Conservation (phyloP, 1,284 basidiomycete genomes). For the Violaceomyces palustris region DNA sequence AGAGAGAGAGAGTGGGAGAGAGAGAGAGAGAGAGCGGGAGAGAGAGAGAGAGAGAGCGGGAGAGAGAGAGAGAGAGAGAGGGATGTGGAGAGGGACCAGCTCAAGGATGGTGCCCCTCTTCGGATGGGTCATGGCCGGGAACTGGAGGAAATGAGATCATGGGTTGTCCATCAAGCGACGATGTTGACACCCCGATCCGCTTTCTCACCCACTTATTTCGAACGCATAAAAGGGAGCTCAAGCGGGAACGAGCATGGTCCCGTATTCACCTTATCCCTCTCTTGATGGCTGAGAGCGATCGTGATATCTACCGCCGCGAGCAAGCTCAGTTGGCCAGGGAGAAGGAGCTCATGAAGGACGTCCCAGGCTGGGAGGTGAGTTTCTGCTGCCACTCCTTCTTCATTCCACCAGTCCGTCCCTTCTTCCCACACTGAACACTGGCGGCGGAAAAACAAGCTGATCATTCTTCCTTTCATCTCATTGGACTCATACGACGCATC, state of each 20-base stretch:
- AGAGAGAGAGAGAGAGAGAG: too few relatives aligned
- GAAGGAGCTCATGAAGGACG: constrained; percentile 91
- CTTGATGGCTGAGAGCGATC: constrained; percentile 80
- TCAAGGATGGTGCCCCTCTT: too few relatives aligned
- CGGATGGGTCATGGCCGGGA: too few relatives aligned
- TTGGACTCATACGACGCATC: not conserved
- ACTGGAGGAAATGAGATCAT: not conserved
- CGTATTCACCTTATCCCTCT: constrained; percentile 90
- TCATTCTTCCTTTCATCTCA: not conserved
- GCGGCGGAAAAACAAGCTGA: not conserved
- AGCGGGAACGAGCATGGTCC: constrained; percentile 90
- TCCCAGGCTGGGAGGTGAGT: constrained; percentile 68
- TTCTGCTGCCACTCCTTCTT: not conserved
- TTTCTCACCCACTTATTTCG: not conserved
- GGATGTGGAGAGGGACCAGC: too few relatives aligned
- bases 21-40: too few relatives aligned
- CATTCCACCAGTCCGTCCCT: not conserved
- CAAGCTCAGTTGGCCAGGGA: constrained; percentile 76
- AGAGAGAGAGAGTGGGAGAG: too few relatives aligned
- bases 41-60: too few relatives aligned
- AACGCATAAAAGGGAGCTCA: constrained; percentile 76
- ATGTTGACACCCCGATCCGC: not conserved
- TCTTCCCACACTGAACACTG: too few relatives aligned
- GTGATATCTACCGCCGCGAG: constrained; percentile 77
- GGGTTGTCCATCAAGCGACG: not conserved